Evolutionary conservation across 352 stramenopile species (phyloP).

Genomic region (Pythium dissotocum): DNA sequence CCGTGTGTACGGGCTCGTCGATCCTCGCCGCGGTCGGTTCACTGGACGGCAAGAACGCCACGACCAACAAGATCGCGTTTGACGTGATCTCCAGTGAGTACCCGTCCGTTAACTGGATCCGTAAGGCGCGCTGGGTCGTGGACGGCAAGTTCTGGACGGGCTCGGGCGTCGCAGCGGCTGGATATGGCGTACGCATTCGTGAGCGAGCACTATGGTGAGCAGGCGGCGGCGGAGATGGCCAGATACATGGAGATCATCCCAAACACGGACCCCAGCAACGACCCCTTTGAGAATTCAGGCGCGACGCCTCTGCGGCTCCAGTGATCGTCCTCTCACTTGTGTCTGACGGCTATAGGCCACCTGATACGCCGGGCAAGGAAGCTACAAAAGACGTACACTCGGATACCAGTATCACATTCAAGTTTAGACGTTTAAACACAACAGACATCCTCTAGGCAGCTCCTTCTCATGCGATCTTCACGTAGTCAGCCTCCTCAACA

Average conservation of each 20-base stretch:
- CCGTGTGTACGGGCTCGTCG: slow-evolving; percentile 23
- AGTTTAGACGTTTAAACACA: too few relatives aligned
- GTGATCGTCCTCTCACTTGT: too few relatives aligned
- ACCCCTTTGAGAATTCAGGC: slow-evolving; percentile 35
- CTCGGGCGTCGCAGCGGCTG: slow-evolving; percentile 56
- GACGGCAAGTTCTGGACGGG: slow-evolving; percentile 57
- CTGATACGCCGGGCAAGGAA: too few relatives aligned
- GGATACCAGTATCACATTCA: too few relatives aligned
- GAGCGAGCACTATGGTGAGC: slow-evolving; percentile 28
- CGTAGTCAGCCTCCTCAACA: not conserved
- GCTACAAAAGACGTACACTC: too few relatives aligned
- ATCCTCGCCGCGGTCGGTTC: not conserved
- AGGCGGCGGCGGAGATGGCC: slow-evolving; percentile 33
- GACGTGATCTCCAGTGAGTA: slow-evolving; percentile 31
- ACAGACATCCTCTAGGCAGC: too few relatives aligned
- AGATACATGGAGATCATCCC: slow-evolving; percentile 42
- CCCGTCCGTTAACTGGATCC: slow-evolving; percentile 50
- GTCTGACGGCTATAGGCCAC: too few relatives aligned
- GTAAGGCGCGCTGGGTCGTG: slow-evolving; percentile 52
- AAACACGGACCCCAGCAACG: slow-evolving; percentile 33
- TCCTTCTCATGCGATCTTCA: not conserved
- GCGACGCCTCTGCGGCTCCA: not conserved
- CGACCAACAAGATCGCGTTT: slow-evolving; percentile 60
- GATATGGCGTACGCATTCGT: slow-evolving; percentile 62
- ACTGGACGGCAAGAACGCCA: not conserved